Evolutionary conservation across 805 yeast genomes (phyloP).

Genomic region (Scheffersomyces stipitis): DNA sequence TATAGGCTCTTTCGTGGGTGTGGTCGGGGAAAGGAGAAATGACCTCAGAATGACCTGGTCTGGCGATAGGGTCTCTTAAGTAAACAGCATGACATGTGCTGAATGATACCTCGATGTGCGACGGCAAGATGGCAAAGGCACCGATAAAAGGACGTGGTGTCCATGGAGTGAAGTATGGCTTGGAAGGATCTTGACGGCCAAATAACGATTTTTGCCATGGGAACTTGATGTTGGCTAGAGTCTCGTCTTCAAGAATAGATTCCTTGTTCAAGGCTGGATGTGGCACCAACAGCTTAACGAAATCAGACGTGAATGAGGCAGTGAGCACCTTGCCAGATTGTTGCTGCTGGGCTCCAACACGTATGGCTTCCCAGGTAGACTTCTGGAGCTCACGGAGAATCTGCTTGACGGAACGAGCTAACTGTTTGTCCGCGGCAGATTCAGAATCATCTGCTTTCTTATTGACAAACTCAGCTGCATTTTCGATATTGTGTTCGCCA

Average conservation of each 20-base stretch:
- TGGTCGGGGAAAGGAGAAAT: conserved; percentile 82
- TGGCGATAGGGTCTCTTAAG: conserved; percentile 92
- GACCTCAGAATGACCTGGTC: conserved; percentile 96
- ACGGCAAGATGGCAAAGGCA: conserved; percentile 88
- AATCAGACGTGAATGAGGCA: conserved; percentile 29
- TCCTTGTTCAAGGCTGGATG: conserved; percentile 42
- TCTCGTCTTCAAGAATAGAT: conserved; percentile 51
- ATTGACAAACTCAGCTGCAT: conserved; percentile 24
- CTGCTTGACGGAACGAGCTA: conserved; percentile 34
- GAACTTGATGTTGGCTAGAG: conserved; percentile 49
- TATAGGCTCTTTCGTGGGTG: conserved; percentile 89
- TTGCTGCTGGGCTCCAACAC: conserved; percentile 27
- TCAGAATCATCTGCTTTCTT: conserved; percentile 36
- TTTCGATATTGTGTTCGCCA: conserved; percentile 14
- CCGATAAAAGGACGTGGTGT: conserved; percentile 90
- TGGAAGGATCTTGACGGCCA: conserved; percentile 76
- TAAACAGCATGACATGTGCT: conserved; percentile 95
- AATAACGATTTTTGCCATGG: conserved; percentile 81
- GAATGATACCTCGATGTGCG: conserved; percentile 87
- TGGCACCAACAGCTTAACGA: conserved; percentile 26
- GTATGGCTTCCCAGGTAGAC: conserved; percentile 31
- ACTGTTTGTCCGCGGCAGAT: conserved; percentile 28
- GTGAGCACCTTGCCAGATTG: conserved; percentile 25
- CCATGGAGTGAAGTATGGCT: conserved; percentile 96
- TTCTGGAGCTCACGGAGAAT: conserved; percentile 36